Evolutionary conservation across 257 asterid species (phyloP).

Genomic region (Cruciata laevipes): DNA sequence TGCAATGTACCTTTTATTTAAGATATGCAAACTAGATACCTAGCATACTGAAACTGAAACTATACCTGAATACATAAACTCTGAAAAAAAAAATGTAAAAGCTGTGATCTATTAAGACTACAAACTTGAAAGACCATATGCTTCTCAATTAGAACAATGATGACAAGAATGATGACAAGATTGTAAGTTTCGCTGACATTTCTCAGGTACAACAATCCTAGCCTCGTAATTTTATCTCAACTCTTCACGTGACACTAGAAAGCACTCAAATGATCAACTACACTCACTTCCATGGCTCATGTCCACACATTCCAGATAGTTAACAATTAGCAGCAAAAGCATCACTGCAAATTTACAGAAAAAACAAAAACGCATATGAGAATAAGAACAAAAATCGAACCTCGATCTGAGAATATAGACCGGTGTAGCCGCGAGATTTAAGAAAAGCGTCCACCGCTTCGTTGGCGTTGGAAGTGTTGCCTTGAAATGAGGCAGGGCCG

Average conservation of each 20-base stretch:
- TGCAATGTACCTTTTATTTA: background rate
- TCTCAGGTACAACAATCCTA: background rate
- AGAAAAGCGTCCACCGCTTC: constrained; percentile 86
- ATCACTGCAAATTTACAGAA: background rate
- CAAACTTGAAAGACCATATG: background rate
- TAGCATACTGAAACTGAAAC: no score
- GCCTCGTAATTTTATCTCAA: background rate
- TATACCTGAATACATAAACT: no score
- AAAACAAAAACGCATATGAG: background rate
- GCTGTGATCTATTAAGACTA: background rate
- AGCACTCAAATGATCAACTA: background rate
- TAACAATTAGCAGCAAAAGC: background rate
- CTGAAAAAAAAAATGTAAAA: background rate
- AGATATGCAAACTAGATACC: background rate
- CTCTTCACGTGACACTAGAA: background rate
- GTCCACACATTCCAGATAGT: background rate
- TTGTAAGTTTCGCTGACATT: background rate
- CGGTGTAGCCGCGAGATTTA: constrained; percentile 70
- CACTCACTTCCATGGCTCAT: background rate
- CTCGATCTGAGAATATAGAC: constrained; percentile 96
- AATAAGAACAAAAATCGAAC: constrained; percentile 25
- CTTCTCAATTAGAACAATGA: background rate
- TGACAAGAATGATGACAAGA: background rate
- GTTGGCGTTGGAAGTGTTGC: constrained; percentile 38
- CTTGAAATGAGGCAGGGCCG: constrained; percentile 12